Evolutionary conservation across 2,329 filamentous ascomycete genomes (phyloP).

Genomic region (Emericellopsis atlantica): DNA sequence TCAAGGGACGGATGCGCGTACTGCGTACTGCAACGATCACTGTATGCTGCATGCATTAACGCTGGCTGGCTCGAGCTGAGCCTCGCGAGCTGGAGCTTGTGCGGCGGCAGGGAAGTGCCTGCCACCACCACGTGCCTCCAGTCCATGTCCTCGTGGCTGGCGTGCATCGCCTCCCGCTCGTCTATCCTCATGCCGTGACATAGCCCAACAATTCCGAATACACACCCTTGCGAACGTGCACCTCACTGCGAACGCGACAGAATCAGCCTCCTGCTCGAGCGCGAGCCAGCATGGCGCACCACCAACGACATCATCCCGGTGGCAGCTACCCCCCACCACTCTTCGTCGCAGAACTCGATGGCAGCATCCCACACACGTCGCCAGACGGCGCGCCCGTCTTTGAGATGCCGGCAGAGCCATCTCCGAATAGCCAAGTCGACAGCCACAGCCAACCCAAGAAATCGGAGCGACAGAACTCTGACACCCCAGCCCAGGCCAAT

Average conservation of each 20-base stretch:
- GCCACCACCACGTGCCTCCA: too few species aligned
- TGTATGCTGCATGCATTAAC: too few species aligned
- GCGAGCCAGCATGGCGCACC: not conserved
- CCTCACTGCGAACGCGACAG: constrained; percentile 1
- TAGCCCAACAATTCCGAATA: too few species aligned
- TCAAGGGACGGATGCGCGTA: too few species aligned
- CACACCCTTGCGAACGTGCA: too few species aligned
- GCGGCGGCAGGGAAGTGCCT: too few species aligned
- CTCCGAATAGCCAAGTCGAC: constrained; percentile 2
- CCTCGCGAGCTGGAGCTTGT: too few species aligned
- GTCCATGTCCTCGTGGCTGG: too few species aligned
- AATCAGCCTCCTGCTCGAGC: constrained; percentile 2
- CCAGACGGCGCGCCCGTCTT: constrained; percentile 12
- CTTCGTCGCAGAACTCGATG: constrained; percentile 18
- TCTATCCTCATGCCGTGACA: too few species aligned
- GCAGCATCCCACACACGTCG: constrained; percentile 1
- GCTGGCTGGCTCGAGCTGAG: too few species aligned
- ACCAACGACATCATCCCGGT: constrained; percentile 5
- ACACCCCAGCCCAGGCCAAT: constrained; percentile 10
- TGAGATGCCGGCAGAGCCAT: constrained; percentile 18
- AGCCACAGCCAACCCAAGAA: not conserved
- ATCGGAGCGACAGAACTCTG: constrained; percentile 2
- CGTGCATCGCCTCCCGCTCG: too few species aligned
- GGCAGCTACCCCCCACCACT: constrained; percentile 9
- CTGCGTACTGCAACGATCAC: too few species aligned